A percentile compares a stretch with the other conserved stretches of the same genome.
These are phyloP conservation scores for Fusarium sp. DNA, from an alignment of 2,329 filamentous ascomycete species.

Conservation along the genomic window DNA sequence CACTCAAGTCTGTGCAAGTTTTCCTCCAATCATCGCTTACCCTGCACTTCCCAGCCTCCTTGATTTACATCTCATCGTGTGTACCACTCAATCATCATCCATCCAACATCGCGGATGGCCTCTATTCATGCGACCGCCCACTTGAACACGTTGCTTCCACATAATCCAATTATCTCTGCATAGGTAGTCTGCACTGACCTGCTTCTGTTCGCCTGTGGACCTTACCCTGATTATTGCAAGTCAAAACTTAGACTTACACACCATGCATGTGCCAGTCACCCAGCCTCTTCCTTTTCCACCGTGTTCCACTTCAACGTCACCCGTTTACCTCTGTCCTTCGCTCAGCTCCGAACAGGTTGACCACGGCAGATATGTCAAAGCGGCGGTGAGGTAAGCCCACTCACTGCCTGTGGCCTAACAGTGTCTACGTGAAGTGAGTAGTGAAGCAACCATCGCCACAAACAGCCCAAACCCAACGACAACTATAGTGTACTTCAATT, in stretches of 20 bases:
- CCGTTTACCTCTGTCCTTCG: slow-evolving; percentile 6
- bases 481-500: no score
- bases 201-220: background rate
- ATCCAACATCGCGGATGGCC: slow-evolving; percentile 41
- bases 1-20: background rate
- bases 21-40: slow-evolving; percentile 30
- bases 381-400: slow-evolving; percentile 25
- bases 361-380: slow-evolving; percentile 11
- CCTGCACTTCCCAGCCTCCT: slow-evolving; percentile 46
- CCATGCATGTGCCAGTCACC: slow-evolving; percentile 13
- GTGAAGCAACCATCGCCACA: no score
- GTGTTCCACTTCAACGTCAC: slow-evolving; percentile 22
- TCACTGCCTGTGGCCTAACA: no score
- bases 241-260: slow-evolving; percentile 15
- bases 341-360: slow-evolving; percentile 11
- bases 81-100: slow-evolving; percentile 35
- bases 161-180: slow-evolving; percentile 17
- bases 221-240: background rate
- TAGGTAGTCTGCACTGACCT: background rate
- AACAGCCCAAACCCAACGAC: no score
- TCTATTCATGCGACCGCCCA: slow-evolving; percentile 44
- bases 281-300: slow-evolving; percentile 27
- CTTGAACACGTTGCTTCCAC: slow-evolving; percentile 34
- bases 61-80: slow-evolving; percentile 36
- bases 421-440: no score